Conservation (phyloP, 768 basidiomycete species). For the Hygrophorus pudorinus region DNA sequence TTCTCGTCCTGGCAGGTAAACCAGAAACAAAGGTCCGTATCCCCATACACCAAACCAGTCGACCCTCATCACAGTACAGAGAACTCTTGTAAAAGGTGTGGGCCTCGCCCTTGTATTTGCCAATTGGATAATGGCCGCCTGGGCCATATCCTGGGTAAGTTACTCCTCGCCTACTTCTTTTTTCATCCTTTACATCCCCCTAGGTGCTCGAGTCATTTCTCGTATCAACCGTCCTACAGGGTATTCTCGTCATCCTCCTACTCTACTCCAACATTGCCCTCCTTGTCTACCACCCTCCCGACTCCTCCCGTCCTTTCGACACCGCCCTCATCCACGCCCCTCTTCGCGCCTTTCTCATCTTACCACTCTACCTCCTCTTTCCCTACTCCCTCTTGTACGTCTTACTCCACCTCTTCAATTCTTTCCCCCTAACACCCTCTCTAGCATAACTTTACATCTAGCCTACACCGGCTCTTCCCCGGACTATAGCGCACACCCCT, state of each 20-base stretch:
- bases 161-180: background rate
- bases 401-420: constrained; percentile 1
- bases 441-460: constrained; percentile 61
- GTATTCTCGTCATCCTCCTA: constrained; percentile 58
- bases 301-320: constrained; percentile 55
- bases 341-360: constrained; percentile 55
- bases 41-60: background rate
- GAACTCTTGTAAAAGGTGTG: constrained; percentile 67
- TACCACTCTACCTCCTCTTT: constrained; percentile 50
- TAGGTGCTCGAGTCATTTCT: constrained; percentile 71
- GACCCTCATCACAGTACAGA: constrained; percentile 24
- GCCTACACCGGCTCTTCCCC: constrained; percentile 37
- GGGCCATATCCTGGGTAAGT: constrained; percentile 56
- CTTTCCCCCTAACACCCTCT: background rate
- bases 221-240: constrained; percentile 63
- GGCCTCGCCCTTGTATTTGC: constrained; percentile 66
- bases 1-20: constrained; percentile 62
- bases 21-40: constrained; percentile 67
- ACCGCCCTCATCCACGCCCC: constrained; percentile 83
- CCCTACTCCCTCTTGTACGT: constrained; percentile 49
- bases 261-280: constrained; percentile 75
- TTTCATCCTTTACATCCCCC: background rate
- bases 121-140: constrained; percentile 73
- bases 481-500: constrained; percentile 51
- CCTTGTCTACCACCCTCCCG: constrained; percentile 61